These are phyloP conservation scores for Acer negundo DNA, from an alignment of 345 rosid species.

Conservation along the genomic window DNA sequence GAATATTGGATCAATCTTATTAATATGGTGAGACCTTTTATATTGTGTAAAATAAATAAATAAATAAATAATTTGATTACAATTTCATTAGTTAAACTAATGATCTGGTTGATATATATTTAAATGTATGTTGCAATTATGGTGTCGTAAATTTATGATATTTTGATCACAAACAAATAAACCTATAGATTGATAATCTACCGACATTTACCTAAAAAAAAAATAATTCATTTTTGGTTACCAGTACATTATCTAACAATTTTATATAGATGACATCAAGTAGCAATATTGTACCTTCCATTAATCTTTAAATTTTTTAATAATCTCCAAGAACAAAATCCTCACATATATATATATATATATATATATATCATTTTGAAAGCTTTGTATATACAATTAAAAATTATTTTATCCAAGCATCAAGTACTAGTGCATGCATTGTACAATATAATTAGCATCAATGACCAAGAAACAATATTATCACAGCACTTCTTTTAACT, in stretches of 20 bases:
- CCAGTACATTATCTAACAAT: not conserved
- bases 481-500: not conserved
- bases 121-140: too few relatives aligned
- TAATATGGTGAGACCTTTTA: too few relatives aligned
- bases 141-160: too few relatives aligned
- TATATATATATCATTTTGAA: too few relatives aligned
- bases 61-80: too few relatives aligned
- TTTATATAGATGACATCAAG: not conserved
- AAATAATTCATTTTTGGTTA: too few relatives aligned
- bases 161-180: too few relatives aligned
- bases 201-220: not conserved
- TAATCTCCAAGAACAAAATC: not conserved
- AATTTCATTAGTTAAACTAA: too few relatives aligned
- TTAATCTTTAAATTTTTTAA: not conserved
- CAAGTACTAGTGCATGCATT: not conserved
- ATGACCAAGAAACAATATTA: not conserved
- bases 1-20: not conserved
- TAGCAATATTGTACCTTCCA: not conserved
- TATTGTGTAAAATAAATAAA: too few relatives aligned
- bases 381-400: not conserved
- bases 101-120: too few relatives aligned
- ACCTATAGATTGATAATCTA: not conserved
- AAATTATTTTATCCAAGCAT: not conserved
- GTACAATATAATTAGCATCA: not conserved
- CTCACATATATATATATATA: too few relatives aligned